Evolutionary conservation across 495 filamentous ascomycete genomes (phyloP).

Genomic region (Aspergillus leporis): DNA sequence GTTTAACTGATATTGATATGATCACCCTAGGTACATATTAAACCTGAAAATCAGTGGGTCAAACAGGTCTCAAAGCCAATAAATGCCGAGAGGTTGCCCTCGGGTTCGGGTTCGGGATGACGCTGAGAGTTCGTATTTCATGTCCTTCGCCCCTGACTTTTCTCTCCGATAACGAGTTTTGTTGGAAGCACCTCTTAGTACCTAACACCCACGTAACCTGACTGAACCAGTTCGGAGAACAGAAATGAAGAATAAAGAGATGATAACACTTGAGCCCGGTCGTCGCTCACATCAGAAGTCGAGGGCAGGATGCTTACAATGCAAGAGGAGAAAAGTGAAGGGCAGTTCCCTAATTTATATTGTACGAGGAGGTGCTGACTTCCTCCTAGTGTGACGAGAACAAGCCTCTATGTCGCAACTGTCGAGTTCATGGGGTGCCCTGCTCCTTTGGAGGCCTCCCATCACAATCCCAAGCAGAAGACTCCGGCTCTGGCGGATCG

Average conservation of each 20-base stretch:
- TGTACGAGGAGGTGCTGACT: neutral
- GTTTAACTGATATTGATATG: too few relatives aligned
- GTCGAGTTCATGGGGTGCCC: slow-evolving; percentile 15
- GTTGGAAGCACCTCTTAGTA: neutral
- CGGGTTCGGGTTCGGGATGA: too few relatives aligned
- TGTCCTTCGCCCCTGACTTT: too few relatives aligned
- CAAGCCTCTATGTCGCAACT: slow-evolving; percentile 13
- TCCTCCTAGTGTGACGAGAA: slow-evolving; percentile 11
- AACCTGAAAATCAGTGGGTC: too few relatives aligned
- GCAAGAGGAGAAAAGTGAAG: slow-evolving; percentile 20
- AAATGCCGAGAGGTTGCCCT: too few relatives aligned
- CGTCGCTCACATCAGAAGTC: slow-evolving; percentile 21
- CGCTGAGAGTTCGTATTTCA: too few relatives aligned
- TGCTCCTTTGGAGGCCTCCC: slow-evolving; percentile 10
- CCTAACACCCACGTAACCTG: too few relatives aligned
- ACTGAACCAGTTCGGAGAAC: too few relatives aligned
- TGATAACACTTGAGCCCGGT: slow-evolving; percentile 2
- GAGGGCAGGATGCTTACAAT: slow-evolving; percentile 14
- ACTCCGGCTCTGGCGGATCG: too few relatives aligned
- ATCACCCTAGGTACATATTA: too few relatives aligned
- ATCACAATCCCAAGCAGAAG: neutral
- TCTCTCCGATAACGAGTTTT: neutral
- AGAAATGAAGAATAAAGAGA: slow-evolving; percentile 1
- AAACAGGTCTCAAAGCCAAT: too few relatives aligned
- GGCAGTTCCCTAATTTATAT: neutral